Evolutionary conservation across 495 filamentous ascomycete species (phyloP), one percentile per base, ranked within the genome.

Genomic region (Entonaema liquescens): DNA sequence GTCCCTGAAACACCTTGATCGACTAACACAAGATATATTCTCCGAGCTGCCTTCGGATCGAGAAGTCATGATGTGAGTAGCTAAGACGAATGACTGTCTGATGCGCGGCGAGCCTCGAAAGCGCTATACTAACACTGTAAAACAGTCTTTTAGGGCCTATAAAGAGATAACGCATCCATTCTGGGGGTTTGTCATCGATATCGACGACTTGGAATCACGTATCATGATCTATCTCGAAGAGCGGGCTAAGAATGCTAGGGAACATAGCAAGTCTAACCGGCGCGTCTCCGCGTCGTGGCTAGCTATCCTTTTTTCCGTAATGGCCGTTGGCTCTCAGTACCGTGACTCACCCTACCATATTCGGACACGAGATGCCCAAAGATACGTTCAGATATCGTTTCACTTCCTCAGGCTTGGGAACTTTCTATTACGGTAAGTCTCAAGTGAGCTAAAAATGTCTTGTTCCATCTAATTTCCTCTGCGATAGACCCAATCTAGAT

Each of bases 291-390:
- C 78, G 76, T 88, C 79, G 74, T 94, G 79, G 89, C 84, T 94
- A 8, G 90, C 91, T 9, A 83, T 94, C 25, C 80, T 95, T 6
- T 95, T 95, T 77, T 91, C 91, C 4, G 89, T 93, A 0, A 83
- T 95, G 26, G 92, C 91, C 0, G 92, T 92, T 31, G 92, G 91
- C 15, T 91, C 89, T n/a, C 92, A 95, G 76, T 93, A 90, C 58
- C 91, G 91, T 3, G 88, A 89, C 70, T 83, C 91, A 6, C 87
- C 90, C 1, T 86, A 86, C 61, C 81, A 85, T 59, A 78, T 85
- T 35, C 81, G 85, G 29, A 84, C 82, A 0, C 74, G 78, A 59
- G 82, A 84, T 53, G 83, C 85, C n/a, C 85, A 87, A 53, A 82
- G 79, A 71, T 83, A 82, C 65, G 83, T 88, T 4, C 85, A 88